Percentiles rank a stretch among this genome's conserved stretches.
phyloP scores from a whole-genome alignment of 2,329 filamentous ascomycete genomes.

The Stenocarpella maydis region DNA sequence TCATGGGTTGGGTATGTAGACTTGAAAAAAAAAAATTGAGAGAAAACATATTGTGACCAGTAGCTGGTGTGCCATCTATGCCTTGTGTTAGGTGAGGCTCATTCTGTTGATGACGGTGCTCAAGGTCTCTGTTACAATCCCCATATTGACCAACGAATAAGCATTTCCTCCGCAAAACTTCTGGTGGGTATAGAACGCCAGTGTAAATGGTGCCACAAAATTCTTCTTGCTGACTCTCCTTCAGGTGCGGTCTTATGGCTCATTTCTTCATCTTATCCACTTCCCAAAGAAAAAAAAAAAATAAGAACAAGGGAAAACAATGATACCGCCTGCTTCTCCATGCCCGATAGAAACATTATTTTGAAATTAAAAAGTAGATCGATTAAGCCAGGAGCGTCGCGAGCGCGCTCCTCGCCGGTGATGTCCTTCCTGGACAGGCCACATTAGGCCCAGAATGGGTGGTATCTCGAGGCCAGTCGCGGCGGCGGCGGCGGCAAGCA shows the following conservation, averaged over 20 bases:
- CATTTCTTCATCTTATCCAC: constrained; percentile 9
- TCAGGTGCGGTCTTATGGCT: constrained; percentile 1
- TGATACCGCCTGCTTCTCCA: background rate
- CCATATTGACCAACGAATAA: background rate
- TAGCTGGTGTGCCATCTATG: background rate
- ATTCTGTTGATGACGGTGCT: background rate
- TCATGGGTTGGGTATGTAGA: background rate
- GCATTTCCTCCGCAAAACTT: constrained; percentile 8
- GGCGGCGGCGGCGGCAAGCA: background rate
- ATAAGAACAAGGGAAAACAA: no score
- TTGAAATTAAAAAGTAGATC: constrained; percentile 18
- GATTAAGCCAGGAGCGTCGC: background rate
- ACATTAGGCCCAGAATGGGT: background rate
- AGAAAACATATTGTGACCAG: no score
- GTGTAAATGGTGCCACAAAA: constrained; percentile 25
- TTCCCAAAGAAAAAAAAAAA: background rate
- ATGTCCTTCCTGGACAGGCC: background rate
- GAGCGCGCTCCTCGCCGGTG: background rate
- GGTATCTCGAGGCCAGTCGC: background rate
- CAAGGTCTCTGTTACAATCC: background rate
- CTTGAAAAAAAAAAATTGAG: background rate
- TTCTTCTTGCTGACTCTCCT: constrained; percentile 8
- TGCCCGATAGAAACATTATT: constrained; percentile 7
- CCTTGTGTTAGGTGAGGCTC: background rate
- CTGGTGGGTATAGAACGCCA: constrained; percentile 30